Percentiles rank a stretch among this genome's conserved stretches.
Conservation (phyloP, 441 rosid species). For the Populus tomentosa region DNA sequence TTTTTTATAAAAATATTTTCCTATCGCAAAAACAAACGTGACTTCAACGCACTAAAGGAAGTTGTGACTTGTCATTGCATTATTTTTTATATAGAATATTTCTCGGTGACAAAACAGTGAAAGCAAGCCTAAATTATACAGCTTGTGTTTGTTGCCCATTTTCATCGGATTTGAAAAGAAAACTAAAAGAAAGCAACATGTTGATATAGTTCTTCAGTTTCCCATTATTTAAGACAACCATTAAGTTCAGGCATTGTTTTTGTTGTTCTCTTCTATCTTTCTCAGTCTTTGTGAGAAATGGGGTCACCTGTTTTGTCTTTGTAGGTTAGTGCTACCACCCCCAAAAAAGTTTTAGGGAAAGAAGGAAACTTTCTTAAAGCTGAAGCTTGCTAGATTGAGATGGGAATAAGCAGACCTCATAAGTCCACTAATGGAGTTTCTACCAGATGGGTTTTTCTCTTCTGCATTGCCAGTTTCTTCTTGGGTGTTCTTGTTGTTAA, state of each 20-base stretch:
- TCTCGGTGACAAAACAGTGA: not conserved
- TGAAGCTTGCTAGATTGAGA: slow-evolving; percentile 29
- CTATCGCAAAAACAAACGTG: no score
- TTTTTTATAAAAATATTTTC: no score
- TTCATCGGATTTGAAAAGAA: slow-evolving; percentile 12
- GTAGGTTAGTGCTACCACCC: not conserved
- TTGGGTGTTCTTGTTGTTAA: slow-evolving; percentile 81
- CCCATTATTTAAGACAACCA: slow-evolving; percentile 3
- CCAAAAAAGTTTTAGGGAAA: slow-evolving; percentile 20
- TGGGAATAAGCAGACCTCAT: slow-evolving; percentile 79
- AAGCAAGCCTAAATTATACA: not conserved
- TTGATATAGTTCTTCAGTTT: slow-evolving; percentile 9
- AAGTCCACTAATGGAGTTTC: slow-evolving; percentile 70
- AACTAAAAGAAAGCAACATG: slow-evolving; percentile 17
- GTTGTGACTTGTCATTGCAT: not conserved
- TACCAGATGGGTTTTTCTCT: slow-evolving; percentile 70
- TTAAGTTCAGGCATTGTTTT: slow-evolving; percentile 13
- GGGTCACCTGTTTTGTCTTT: slow-evolving; percentile 32
- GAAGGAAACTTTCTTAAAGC: slow-evolving; percentile 29
- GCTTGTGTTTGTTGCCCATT: not conserved
- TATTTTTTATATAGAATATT: no score
- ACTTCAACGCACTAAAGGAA: not conserved
- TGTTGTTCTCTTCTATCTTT: slow-evolving; percentile 11
- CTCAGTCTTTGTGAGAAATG: slow-evolving; percentile 18
- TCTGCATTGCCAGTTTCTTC: slow-evolving; percentile 89